phyloP scores from a whole-genome alignment of 2,329 filamentous ascomycete species.

The Fonsecaea nubica region DNA sequence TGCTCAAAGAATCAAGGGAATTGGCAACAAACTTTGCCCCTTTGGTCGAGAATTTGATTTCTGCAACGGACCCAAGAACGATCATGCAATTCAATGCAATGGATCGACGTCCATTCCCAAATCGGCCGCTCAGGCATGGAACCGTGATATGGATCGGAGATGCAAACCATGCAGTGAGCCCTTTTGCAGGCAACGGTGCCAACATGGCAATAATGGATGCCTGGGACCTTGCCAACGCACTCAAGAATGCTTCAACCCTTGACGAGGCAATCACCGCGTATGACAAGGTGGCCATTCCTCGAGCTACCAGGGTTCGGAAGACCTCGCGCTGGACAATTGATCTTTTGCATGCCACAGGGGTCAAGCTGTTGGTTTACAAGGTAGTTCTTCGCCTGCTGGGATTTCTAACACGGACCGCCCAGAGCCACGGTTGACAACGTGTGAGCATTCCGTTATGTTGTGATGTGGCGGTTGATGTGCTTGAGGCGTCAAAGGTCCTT shows the following conservation, averaged over 20 bases:
- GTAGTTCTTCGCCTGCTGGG: conserved; percentile 11
- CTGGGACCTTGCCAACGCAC: conserved; percentile 54
- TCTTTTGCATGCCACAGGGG: conserved; percentile 27
- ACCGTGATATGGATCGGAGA: conserved; percentile 58
- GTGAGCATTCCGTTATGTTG: not conserved
- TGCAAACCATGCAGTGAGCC: conserved; percentile 58
- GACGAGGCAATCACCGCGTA: conserved; percentile 44
- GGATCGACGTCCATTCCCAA: conserved; percentile 54
- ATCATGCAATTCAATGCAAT: conserved; percentile 51
- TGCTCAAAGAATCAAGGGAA: conserved; percentile 37
- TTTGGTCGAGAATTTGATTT: conserved; percentile 51
- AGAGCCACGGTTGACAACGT: not conserved
- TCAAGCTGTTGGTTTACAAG: conserved; percentile 22
- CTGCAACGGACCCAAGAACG: conserved; percentile 49
- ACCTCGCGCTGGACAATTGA: conserved; percentile 21
- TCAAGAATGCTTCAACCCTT: conserved; percentile 44
- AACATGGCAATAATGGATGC: conserved; percentile 58
- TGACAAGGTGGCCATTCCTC: conserved; percentile 48
- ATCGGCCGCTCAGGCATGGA: conserved; percentile 44
- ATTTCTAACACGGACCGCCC: not conserved
- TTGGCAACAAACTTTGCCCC: conserved; percentile 48
- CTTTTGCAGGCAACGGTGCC: conserved; percentile 59
- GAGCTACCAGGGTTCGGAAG: conserved; percentile 33
- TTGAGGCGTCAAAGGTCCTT: not conserved
- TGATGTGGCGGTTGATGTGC: not conserved